Evolutionary conservation across 2,329 filamentous ascomycete genomes (phyloP).

Genomic region (Lomentospora prolificans): DNA sequence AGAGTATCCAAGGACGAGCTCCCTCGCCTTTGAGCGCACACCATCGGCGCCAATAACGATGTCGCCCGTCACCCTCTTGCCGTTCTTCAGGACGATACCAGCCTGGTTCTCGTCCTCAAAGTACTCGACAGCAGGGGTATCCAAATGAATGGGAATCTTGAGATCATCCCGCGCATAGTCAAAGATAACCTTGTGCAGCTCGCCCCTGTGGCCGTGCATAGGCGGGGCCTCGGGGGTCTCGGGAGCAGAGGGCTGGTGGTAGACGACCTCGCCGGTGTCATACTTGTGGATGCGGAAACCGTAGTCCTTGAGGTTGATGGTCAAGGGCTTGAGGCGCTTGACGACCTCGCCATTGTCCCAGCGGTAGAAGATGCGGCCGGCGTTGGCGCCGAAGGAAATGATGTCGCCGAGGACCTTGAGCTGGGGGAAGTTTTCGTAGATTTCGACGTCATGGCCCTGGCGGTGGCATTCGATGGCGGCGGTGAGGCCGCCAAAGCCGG

Average conservation of each 20-base stretch:
- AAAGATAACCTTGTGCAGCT: constrained; percentile 49
- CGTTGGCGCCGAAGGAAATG: constrained; percentile 52
- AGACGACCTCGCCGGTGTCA: constrained; percentile 48
- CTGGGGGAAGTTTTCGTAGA: constrained; percentile 48
- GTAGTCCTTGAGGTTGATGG: neutral
- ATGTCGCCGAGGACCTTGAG: constrained; percentile 52
- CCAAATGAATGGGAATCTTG: constrained; percentile 44
- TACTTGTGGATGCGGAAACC: constrained; percentile 51
- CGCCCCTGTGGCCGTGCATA: constrained; percentile 51
- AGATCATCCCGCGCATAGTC: constrained; percentile 45
- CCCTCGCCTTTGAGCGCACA: constrained; percentile 40
- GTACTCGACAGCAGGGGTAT: constrained; percentile 41
- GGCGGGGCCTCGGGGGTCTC: constrained; percentile 37
- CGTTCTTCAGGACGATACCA: constrained; percentile 39
- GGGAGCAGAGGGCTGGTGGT: constrained; percentile 40
- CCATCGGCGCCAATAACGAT: constrained; percentile 46
- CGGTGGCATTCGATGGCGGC: constrained; percentile 54
- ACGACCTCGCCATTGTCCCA: constrained; percentile 40
- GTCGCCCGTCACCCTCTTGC: constrained; percentile 30
- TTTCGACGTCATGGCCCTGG: constrained; percentile 47
- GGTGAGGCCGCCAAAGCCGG: constrained; percentile 48
- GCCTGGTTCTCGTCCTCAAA: constrained; percentile 41
- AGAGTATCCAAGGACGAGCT: constrained; percentile 40
- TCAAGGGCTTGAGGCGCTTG: neutral
- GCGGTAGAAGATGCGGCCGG: constrained; percentile 48